phyloP scores from a whole-genome alignment of 2,329 filamentous ascomycete genomes.

The Sporothrix variecibatus region DNA sequence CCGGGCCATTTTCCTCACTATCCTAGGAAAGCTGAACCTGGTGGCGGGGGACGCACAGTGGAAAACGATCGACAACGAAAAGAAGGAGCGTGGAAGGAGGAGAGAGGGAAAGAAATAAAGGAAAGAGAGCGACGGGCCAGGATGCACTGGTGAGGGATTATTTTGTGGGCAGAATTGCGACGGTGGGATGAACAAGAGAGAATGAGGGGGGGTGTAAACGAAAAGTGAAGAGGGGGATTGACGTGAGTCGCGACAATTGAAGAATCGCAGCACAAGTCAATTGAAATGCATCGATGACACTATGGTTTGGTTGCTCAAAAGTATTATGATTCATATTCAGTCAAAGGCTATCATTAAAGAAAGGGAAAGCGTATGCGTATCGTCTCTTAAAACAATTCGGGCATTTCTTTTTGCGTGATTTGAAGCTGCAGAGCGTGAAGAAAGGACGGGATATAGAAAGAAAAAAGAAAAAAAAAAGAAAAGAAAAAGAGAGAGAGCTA shows the following conservation, averaged over 20 bases:
- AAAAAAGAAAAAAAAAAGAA: not conserved
- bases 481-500: not conserved
- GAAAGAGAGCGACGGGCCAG: too few relatives aligned
- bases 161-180: not conserved
- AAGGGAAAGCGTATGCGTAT: not conserved
- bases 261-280: not conserved
- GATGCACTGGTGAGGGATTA: not conserved
- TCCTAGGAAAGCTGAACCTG: not conserved
- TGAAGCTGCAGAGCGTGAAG: not conserved
- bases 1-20: not conserved
- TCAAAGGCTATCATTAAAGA: not conserved
- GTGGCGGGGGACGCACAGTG: not conserved
- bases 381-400: not conserved
- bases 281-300: not conserved
- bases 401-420: not conserved
- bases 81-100: not conserved
- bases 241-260: not conserved
- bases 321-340: not conserved
- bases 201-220: not conserved
- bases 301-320: not conserved
- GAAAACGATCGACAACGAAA: not conserved
- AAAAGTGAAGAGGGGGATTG: not conserved
- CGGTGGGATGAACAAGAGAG: not conserved
- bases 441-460: not conserved
- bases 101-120: too few relatives aligned